phyloP scores from a whole-genome alignment of 2,329 filamentous ascomycete genomes.

The Cercospora citrullina region DNA sequence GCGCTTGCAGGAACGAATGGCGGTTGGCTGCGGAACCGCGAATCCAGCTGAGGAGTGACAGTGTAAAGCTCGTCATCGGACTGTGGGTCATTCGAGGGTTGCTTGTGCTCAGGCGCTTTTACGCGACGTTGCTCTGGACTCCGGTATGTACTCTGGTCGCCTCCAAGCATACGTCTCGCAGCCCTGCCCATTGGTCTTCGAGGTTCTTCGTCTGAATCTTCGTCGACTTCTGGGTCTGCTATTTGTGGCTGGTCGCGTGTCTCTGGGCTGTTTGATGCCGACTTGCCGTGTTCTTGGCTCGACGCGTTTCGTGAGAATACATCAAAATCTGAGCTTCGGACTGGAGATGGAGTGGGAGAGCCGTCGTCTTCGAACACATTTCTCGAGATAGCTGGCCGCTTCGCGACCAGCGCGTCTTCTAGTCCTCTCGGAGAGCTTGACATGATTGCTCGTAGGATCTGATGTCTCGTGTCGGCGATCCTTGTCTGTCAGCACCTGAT shows the following conservation, averaged over 20 bases:
- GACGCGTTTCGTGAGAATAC: constrained; percentile 15
- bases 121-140: background rate
- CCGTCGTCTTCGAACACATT: constrained; percentile 17
- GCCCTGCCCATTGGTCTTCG: constrained; percentile 33
- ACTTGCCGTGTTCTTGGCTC: constrained; percentile 11
- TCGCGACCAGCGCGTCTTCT: constrained; percentile 7
- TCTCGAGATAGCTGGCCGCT: background rate
- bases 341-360: constrained; percentile 23
- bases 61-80: constrained; percentile 36
- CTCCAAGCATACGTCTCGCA: constrained; percentile 36
- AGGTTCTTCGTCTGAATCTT: constrained; percentile 29
- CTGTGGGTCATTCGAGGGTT: background rate
- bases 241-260: background rate
- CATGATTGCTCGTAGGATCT: constrained; percentile 10
- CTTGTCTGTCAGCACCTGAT: too few species aligned
- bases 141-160: background rate
- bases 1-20: constrained; percentile 19
- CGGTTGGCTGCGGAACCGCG: constrained; percentile 12
- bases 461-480: background rate
- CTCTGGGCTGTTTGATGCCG: background rate
- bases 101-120: constrained; percentile 10
- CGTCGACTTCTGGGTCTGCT: constrained; percentile 4
- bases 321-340: constrained; percentile 11
- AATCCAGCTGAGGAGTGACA: constrained; percentile 30
- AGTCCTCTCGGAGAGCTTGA: constrained; percentile 10